Base-by-base conservation (phyloP, 768 basidiomycete species). In the Naganishia vaughanmartiniae region DNA sequence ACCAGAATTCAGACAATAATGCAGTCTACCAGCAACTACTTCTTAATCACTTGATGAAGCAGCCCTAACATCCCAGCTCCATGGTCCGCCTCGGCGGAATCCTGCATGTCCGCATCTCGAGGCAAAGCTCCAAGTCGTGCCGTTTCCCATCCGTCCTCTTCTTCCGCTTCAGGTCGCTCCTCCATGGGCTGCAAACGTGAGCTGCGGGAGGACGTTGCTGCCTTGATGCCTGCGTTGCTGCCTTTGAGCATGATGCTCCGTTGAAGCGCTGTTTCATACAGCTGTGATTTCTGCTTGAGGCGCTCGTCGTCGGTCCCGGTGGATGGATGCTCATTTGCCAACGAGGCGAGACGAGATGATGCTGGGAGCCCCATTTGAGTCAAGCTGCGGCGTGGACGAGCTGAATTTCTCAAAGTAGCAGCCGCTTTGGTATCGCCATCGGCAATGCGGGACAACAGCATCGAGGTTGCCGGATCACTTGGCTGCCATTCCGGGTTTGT, bases 401-500 rank as follows among this genome's bases (percentile, higher is more conserved):
- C 28, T 24, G 45, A 57, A 28, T 24, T 42, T 71, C 31, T 48
- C 34, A 48, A 42, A 28, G 2, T 39, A 34, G 21, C 19, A 65
- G n/a, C 48, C 15, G 21, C 31, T 36, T 34, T 66, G 30, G 9
- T 26, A 12, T 66, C 74, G 45, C 74, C 45, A 12, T 82, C 81
- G 11, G 78, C 77, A 83, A 98, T 87, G 57, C 90, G 87, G 73
- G 86, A 90, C 66, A 98, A 87, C 80, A 93, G 97, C 15, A 96
- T 84, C 1, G 93, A 97, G 15, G 92, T 89, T 4, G 91, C 86
- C 0, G 93, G 92, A 78, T 99, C 94, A 0, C 87, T 84, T 0
- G 95, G 95, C 72, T 87, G 90, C 95, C 95, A 99, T 70, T 93
- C 91, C 14, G 95, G 95, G 82, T 97, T 91, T 0, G 92, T 90